Base-by-base conservation (phyloP, 2,329 filamentous ascomycete genomes). In the Exophiala xenobiotica region DNA sequence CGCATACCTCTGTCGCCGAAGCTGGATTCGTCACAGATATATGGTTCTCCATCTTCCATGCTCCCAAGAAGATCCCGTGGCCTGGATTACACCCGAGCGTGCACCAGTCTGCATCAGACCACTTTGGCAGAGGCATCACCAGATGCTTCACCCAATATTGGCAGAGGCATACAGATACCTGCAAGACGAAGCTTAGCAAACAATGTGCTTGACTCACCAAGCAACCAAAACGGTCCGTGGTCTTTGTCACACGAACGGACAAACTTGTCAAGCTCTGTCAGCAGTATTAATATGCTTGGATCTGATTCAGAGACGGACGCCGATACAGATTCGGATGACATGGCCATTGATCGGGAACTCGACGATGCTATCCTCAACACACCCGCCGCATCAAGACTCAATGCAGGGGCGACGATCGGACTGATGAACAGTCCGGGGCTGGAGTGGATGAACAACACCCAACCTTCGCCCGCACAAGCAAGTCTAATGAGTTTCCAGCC, bases 101-200 rank as follows among this genome's bases (percentile, higher is more conserved):
- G 90, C 56, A 96, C 92, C 8, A 95, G 91, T 66, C 78, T 99
- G 18, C 93, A 97, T 71, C 93, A 97, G 70, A 96, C 92, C 12
- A 97, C 88, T 0, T 80, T 97, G 6, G 91, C 92, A 49, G 89
- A 96, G 67, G 87, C 88, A 1, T 93, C 88, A 4, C 90, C 91
- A 3, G 90, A 95, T 67, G 93, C 90, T 0, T 96, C 91, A 0
- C 93, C 93, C 0, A 85, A 93, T 48, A 84, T 85, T 46, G 85
- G 86, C 33, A 83, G 87, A 57, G 78, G 78, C 2, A 75, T 85
- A 65, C 75, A 75, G 51, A 84, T 85, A 47, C 81, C 82, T 3
- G 70, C 75, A 31, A 73, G 80, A 45, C 80, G 77, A 50, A 68
- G 69, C 14, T 54, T 70, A 22, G 70, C 67, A 20, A 67, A 65